Percentiles rank a stretch among this genome's conserved stretches.
Conservation (phyloP, 768 basidiomycete genomes). For the Suillus subaureus region DNA sequence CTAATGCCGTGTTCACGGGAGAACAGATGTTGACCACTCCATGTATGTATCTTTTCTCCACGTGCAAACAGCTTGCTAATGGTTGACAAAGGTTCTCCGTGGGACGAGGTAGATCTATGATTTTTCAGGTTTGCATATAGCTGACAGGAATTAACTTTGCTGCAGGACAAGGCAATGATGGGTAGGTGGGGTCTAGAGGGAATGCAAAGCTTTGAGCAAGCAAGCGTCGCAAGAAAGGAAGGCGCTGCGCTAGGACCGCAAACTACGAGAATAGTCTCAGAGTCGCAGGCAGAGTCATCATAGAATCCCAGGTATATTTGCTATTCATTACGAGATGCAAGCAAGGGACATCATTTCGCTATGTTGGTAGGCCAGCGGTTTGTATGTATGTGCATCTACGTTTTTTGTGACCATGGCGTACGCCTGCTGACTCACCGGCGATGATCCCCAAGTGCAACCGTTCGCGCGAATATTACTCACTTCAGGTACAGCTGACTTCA, state of each 20-base stretch:
- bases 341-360: neutral
- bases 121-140: slow-evolving; percentile 8
- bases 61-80: slow-evolving; percentile 11
- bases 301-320: neutral
- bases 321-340: too few relatives aligned
- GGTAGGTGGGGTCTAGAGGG: slow-evolving; percentile 89
- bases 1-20: slow-evolving; percentile 98
- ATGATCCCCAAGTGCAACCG: neutral
- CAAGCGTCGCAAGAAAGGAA: slow-evolving; percentile 59
- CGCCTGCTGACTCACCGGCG: neutral
- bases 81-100: slow-evolving; percentile 69
- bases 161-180: slow-evolving; percentile 92
- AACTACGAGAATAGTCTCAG: neutral
- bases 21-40: slow-evolving; percentile 98
- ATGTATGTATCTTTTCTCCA: slow-evolving; percentile 53
- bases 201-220: slow-evolving; percentile 87
- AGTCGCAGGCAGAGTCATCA: neutral
- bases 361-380: neutral
- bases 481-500: neutral
- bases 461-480: neutral
- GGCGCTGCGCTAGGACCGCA: slow-evolving; percentile 22
- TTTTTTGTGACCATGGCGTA: neutral
- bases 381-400: slow-evolving; percentile 1
- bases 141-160: slow-evolving; percentile 7
- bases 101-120: slow-evolving; percentile 74